These are phyloP conservation scores for Fusarium penzigii DNA, from an alignment of 2,329 filamentous ascomycete genomes.

Conservation along the genomic window DNA sequence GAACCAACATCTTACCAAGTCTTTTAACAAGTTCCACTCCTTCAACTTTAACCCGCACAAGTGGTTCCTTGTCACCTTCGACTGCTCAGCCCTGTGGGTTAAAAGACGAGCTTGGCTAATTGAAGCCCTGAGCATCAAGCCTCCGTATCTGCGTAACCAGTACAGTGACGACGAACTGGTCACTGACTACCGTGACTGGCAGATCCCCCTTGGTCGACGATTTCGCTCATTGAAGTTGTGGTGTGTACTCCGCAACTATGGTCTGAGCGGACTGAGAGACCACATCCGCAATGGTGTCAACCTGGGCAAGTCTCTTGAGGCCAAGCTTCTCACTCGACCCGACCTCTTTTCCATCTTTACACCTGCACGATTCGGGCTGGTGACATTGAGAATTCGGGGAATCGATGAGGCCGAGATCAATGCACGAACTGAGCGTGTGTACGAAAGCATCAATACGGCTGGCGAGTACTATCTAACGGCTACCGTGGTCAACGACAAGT, in stretches of 20 bases:
- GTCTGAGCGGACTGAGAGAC: conserved; percentile 70
- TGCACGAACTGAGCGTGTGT: conserved; percentile 70
- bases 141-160: conserved; percentile 78
- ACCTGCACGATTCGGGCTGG: conserved; percentile 74
- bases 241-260: conserved; percentile 88
- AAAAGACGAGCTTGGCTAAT: conserved; percentile 75
- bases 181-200: conserved; percentile 96
- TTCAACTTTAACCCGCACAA: conserved; percentile 98
- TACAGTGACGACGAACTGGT: conserved; percentile 82
- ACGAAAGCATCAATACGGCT: conserved; percentile 69
- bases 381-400: conserved; percentile 66
- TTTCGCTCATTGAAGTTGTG: conserved; percentile 92
- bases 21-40: conserved; percentile 72
- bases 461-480: conserved; percentile 84
- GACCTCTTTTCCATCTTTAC: conserved; percentile 80
- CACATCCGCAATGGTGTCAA: conserved; percentile 71
- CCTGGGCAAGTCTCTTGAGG: conserved; percentile 70
- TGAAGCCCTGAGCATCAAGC: conserved; percentile 74
- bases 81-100: conserved; percentile 79
- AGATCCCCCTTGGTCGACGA: conserved; percentile 85
- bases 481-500: conserved; percentile 69
- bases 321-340: conserved; percentile 53
- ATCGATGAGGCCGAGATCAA: conserved; percentile 57
- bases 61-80: conserved; percentile 94
- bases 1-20: conserved; percentile 66